A percentile compares a stretch with the other conserved stretches of the same genome.
These are phyloP conservation scores for Kodamaea sp. DNA, from an alignment of 1,139 yeast species.

Conservation along the genomic window DNA sequence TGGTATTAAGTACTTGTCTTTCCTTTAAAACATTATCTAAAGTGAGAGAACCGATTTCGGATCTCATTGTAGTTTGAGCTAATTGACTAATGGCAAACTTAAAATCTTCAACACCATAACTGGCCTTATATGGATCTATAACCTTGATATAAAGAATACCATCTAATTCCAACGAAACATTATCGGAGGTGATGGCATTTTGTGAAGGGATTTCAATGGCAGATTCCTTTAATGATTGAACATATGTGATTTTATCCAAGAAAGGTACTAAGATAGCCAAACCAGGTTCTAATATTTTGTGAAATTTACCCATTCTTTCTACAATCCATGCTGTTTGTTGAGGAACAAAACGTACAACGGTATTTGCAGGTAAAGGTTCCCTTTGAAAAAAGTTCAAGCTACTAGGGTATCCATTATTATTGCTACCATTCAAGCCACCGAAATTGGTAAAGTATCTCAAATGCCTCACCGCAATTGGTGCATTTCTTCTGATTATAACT, in stretches of 20 bases:
- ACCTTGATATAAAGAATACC: slow-evolving; percentile 79
- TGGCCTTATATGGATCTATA: slow-evolving; percentile 78
- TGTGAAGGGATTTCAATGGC: slow-evolving; percentile 84
- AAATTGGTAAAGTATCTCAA: neutral
- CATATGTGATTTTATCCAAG: slow-evolving; percentile 73
- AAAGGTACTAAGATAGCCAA: slow-evolving; percentile 69
- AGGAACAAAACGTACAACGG: slow-evolving; percentile 75
- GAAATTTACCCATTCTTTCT: slow-evolving; percentile 86
- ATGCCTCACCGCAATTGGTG: too few species aligned
- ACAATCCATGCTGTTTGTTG: slow-evolving; percentile 92
- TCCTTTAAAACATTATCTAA: slow-evolving; percentile 76
- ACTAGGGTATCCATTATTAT: too few species aligned
- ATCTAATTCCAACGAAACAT: slow-evolving; percentile 79
- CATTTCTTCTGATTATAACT: neutral
- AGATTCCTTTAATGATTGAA: slow-evolving; percentile 75
- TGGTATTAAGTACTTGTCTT: slow-evolving; percentile 65
- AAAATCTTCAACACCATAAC: slow-evolving; percentile 86
- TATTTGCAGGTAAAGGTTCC: slow-evolving; percentile 67
- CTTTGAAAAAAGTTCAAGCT: slow-evolving; percentile 59
- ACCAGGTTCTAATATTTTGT: slow-evolving; percentile 73
- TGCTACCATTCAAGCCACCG: slow-evolving; percentile 1
- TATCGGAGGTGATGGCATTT: slow-evolving; percentile 82
- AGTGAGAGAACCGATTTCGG: slow-evolving; percentile 80
- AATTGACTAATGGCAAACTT: slow-evolving; percentile 81
- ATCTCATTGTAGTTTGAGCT: slow-evolving; percentile 89